These are phyloP conservation scores for Paramecium bursaria DNA, from an alignment of 73 alveolate species.

Conservation along the genomic window DNA sequence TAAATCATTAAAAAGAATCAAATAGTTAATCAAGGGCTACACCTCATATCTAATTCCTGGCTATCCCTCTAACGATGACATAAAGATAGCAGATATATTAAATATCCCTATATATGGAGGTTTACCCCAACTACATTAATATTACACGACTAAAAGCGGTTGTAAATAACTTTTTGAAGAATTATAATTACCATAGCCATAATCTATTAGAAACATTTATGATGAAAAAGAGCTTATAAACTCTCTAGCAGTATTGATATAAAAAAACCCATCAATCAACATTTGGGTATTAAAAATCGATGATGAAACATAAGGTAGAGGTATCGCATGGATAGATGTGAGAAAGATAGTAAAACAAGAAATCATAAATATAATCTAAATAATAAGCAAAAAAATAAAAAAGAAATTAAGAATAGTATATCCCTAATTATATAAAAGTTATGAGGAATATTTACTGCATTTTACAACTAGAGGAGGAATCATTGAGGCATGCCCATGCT, in stretches of 20 bases:
- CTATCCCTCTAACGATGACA: slow-evolving; percentile 89
- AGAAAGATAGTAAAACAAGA: slow-evolving; percentile 67
- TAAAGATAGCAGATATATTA: slow-evolving; percentile 88
- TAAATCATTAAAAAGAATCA: slow-evolving; percentile 89
- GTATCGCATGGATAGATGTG: slow-evolving; percentile 93
- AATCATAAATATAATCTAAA: slow-evolving; percentile 74
- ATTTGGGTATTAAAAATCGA: slow-evolving; percentile 98
- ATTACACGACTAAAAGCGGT: slow-evolving; percentile 97
- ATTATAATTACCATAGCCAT: slow-evolving; percentile 95
- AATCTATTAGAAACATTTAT: slow-evolving; percentile 95
- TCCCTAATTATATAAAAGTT: slow-evolving; percentile 85
- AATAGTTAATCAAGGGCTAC: slow-evolving; percentile 82
- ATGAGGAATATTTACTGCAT: slow-evolving; percentile 90
- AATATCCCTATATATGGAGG: slow-evolving; percentile 96
- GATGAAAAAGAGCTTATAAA: slow-evolving; percentile 95
- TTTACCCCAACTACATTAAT: slow-evolving; percentile 89
- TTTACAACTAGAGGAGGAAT: slow-evolving; percentile 96
- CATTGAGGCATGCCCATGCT: slow-evolving; percentile 97
- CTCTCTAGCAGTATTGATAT: slow-evolving; percentile 91
- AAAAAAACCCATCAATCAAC: slow-evolving; percentile 90
- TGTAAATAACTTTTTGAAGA: slow-evolving; percentile 92
- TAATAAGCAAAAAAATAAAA: slow-evolving; percentile 83
- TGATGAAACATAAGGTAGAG: slow-evolving; percentile 98
- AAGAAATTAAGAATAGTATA: slow-evolving; percentile 92
- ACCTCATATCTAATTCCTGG: slow-evolving; percentile 97